These are phyloP conservation scores for Graphilbum ipis-grandicollis DNA, from an alignment of 2,329 filamentous ascomycete genomes.

Conservation along the genomic window DNA sequence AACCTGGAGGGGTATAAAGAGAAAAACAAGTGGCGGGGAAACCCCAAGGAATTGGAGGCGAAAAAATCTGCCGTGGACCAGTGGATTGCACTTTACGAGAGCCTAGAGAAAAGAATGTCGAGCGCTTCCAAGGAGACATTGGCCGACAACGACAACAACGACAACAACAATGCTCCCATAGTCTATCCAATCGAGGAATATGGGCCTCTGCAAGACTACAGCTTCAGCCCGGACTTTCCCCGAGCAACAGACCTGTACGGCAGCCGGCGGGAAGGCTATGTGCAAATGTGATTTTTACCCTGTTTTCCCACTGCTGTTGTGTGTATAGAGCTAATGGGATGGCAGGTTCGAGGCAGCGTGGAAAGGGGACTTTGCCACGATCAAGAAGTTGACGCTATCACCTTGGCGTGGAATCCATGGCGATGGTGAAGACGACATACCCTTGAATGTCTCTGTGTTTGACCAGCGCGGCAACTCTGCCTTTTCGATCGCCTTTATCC, in stretches of 20 bases:
- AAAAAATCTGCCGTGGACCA: conserved; percentile 38
- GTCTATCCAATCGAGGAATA: conserved; percentile 13
- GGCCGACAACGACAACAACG: conserved; percentile 43
- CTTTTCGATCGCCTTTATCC: conserved; percentile 51
- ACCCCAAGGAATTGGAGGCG: conserved; percentile 19
- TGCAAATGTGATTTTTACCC: neutral
- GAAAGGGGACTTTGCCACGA: conserved; percentile 45
- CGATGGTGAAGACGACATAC: conserved; percentile 30
- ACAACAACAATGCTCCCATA: too few species aligned
- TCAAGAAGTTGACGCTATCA: conserved; percentile 46
- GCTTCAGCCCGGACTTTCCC: conserved; percentile 32
- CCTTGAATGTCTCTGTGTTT: conserved; percentile 43
- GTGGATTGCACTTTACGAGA: conserved; percentile 32
- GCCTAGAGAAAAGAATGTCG: conserved; percentile 36
- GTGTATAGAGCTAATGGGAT: too few species aligned
- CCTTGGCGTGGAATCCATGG: conserved; percentile 28
- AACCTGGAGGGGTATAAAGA: conserved; percentile 8
- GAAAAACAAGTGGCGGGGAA: conserved; percentile 9
- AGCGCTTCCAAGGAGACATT: conserved; percentile 49
- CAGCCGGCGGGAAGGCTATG: conserved; percentile 24
- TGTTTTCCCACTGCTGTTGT: too few species aligned
- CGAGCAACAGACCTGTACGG: conserved; percentile 37
- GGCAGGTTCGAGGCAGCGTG: conserved; percentile 61
- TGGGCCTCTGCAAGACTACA: conserved; percentile 19
- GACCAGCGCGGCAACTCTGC: conserved; percentile 36